Conservation (phyloP, 1,284 basidiomycete species). For the Earliella scabrosa region DNA sequence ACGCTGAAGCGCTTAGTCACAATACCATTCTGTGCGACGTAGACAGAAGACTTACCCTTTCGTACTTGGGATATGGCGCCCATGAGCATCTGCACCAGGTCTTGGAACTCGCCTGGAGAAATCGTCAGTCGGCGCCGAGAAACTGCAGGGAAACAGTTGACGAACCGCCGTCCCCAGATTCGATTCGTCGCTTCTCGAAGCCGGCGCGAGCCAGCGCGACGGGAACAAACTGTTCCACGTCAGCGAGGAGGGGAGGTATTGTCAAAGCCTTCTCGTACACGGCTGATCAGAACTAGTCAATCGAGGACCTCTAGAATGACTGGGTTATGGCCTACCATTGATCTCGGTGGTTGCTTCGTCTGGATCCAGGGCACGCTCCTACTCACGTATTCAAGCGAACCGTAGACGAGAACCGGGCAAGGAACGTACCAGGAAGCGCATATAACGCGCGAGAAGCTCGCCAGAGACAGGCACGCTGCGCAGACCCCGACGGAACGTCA, state of each 20-base stretch:
- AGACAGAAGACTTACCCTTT: conserved; percentile 44
- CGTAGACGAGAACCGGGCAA: neutral
- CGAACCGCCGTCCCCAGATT: conserved; percentile 50
- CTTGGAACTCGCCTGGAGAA: conserved; percentile 49
- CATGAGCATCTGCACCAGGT: conserved; percentile 58
- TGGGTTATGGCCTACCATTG: conserved; percentile 9
- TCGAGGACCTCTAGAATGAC: neutral
- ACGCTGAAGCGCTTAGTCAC: conserved; percentile 33
- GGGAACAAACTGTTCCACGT: conserved; percentile 71
- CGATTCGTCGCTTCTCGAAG: conserved; percentile 60
- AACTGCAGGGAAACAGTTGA: neutral
- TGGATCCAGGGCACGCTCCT: conserved; percentile 37
- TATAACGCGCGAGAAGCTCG: conserved; percentile 74
- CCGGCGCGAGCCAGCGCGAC: conserved; percentile 70
- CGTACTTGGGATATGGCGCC: conserved; percentile 63
- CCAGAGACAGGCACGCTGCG: conserved; percentile 73
- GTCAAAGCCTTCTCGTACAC: conserved; percentile 60
- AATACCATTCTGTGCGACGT: neutral
- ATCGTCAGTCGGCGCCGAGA: neutral
- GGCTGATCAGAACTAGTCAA: conserved; percentile 42
- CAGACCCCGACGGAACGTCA: conserved; percentile 55
- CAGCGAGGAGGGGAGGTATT: conserved; percentile 55
- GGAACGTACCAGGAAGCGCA: conserved; percentile 60
- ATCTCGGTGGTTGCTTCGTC: conserved; percentile 33
- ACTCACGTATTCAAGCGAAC: neutral